Evolutionary conservation across 1,139 yeast species (phyloP), one percentile per base, ranked within the genome.

Genomic region (Blastobotrys apis): DNA sequence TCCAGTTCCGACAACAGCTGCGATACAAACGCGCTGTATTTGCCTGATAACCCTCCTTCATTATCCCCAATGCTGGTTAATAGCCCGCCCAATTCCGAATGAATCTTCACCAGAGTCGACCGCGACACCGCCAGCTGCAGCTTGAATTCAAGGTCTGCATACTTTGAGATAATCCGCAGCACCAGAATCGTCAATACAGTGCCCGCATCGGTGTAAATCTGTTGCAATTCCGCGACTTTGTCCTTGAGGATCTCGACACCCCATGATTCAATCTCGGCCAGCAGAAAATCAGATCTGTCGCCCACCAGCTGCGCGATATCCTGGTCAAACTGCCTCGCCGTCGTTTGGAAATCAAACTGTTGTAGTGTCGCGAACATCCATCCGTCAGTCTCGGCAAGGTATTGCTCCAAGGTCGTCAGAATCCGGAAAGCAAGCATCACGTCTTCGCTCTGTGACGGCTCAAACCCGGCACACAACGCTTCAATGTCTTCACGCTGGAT

Each of bases 81-180:
- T 33, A 63, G 41, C 19, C 54, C 57, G 10, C 58, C 53, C 40
- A 64, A 53, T 47, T 64, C 68, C 36, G 59, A 58, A 48, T 64
- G 63, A 43, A 64, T 63, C 48, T 62, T 62, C 39, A 64, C 56
- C 27, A 64, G 50, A 5, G 64, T 62, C n/a, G 66, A 54, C n/a
- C 67, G 50, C 5, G 64, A 57, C n/a, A 62, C 45, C 4, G 66
- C 64, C 43, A 63, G 44, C 31, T 64, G 63, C 13, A 64, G 56
- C 32, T 58, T 51, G 41, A 58, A 56, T 46, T 64, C 67, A 26
- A 64, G 52, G 26, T 56, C 55, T 9, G 59, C 48, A 42, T 52
- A 60, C 17, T 51, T 53, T 15, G 58, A 47, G 10, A 59, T 50
- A 33, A 64, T 64, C 16, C 67, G 53, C 37, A 64, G 52, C 16